Base-by-base conservation (phyloP, 148 eudicot genomes). In the Vaccinium macrocarpon region DNA sequence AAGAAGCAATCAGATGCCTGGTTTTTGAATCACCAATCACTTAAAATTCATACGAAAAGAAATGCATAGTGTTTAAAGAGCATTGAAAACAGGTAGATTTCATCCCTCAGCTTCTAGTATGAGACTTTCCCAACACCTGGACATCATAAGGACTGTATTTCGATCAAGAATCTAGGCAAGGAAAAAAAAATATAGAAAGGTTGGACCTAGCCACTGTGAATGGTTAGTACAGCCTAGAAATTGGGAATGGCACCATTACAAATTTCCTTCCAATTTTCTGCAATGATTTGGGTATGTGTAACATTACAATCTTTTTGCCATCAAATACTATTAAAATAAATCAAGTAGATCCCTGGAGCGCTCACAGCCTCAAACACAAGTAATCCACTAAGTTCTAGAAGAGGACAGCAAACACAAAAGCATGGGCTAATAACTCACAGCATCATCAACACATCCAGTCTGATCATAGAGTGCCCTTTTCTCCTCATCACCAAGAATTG, bases 401-500 rank as follows among this genome's bases (percentile, higher is more conserved):
- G 73, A 68, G 8, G 73, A 68, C 38, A 4, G 32, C 71, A 68
- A 68, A 68, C 73, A 27, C 6, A 29, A 68, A 68, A 29, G 52
- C 52, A 72, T 13, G 15, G 8, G 3, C 32, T 10, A 81, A 84
- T 29, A 61, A 90, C 99, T 97, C 79, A 97, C 99, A 68, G 91
- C 96, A 90, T 97, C 99, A 89, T 97, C 99, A 77, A 95, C 91
- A 86, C 93, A 89, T 13, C 99, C 99, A 70, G 98, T 97, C 88
- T 95, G 92, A 83, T 97, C 98, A 90, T 97, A 97, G 57, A 95
- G 89, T 78, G 97, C 94, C 82, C 98, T 88, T 88, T 97, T 97
- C 89, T 97, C 98, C 86, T 94, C 98, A 74, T 97, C 98, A 38
- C 99, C 99, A 76, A 97, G 98, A 82, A 97, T 92, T 13, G 98